Conservation (phyloP, 768 basidiomycete species). For the Trichaptum fuscoviolaceum region DNA sequence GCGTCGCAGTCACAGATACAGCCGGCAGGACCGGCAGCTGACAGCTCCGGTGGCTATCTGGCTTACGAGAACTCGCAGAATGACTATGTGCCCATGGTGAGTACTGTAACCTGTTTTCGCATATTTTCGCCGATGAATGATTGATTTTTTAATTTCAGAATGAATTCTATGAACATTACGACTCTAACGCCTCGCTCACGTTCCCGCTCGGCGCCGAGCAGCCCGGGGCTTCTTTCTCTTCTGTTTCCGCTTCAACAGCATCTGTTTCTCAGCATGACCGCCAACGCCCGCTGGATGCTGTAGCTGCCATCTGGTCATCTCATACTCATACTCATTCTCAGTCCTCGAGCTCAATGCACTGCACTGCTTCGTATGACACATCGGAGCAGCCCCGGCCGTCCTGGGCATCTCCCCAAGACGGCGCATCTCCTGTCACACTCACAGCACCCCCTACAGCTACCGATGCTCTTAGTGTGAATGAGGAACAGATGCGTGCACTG, state of each 20-base stretch:
- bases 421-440: not conserved
- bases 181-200: not conserved
- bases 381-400: not conserved
- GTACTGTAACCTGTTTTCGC: not conserved
- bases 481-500: not conserved
- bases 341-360: not conserved
- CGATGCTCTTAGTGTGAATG: not conserved
- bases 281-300: not conserved
- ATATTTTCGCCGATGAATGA: not conserved
- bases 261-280: not conserved
- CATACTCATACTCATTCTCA: not conserved
- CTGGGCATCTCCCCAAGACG: not conserved
- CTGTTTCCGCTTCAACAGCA: not conserved
- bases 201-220: too few relatives aligned
- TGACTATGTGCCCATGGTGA: not conserved
- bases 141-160: not conserved
- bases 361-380: not conserved
- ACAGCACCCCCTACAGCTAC: not conserved
- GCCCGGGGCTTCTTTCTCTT: not conserved
- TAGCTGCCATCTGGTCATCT: not conserved
- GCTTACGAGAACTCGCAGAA: not conserved
- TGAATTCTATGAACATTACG: not conserved
- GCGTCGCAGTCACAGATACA: not conserved
- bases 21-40: not conserved
- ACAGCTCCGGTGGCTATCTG: not conserved